These are phyloP conservation scores for Starmerella geochares DNA, from an alignment of 805 yeast genomes.

Conservation along the genomic window DNA sequence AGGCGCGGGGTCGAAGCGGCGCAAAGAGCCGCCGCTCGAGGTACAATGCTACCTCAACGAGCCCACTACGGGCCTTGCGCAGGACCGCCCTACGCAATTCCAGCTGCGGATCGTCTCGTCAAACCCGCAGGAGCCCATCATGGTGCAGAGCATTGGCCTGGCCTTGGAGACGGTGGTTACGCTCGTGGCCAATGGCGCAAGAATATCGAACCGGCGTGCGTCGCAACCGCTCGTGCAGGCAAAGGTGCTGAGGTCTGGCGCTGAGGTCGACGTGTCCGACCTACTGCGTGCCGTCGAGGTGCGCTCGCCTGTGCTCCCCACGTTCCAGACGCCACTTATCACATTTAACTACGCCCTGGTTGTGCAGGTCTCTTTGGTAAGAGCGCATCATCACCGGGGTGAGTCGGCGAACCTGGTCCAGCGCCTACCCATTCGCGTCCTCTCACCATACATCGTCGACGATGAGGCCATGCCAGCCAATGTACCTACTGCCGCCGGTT, in stretches of 20 bases:
- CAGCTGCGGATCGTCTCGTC: conserved; percentile 3
- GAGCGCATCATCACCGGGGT: neutral
- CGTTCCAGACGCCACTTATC: conserved; percentile 10
- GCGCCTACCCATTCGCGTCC: conserved; percentile 5
- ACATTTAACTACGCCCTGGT: conserved; percentile 3
- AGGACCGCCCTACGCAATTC: conserved; percentile 4
- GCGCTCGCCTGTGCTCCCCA: conserved; percentile 2
- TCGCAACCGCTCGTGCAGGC: conserved; percentile 9
- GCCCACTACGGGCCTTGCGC: conserved; percentile 9
- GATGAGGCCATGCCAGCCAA: neutral
- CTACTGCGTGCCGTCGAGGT: neutral
- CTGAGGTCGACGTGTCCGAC: conserved; percentile 8
- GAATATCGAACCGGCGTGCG: neutral
- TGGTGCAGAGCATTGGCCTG: conserved; percentile 6
- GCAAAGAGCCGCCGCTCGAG: conserved; percentile 10
- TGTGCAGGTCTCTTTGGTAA: neutral
- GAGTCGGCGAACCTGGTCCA: conserved; percentile 3
- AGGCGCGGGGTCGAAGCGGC: neutral
- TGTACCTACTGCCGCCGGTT: neutral
- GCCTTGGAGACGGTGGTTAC: conserved; percentile 8
- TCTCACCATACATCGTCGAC: conserved; percentile 1
- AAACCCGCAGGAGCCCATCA: conserved; percentile 4
- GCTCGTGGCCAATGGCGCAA: neutral
- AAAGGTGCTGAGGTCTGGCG: conserved; percentile 7
- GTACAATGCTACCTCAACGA: conserved; percentile 2